These are phyloP conservation scores for Mycena sanguinolenta DNA, from an alignment of 768 basidiomycete species.

Conservation along the genomic window DNA sequence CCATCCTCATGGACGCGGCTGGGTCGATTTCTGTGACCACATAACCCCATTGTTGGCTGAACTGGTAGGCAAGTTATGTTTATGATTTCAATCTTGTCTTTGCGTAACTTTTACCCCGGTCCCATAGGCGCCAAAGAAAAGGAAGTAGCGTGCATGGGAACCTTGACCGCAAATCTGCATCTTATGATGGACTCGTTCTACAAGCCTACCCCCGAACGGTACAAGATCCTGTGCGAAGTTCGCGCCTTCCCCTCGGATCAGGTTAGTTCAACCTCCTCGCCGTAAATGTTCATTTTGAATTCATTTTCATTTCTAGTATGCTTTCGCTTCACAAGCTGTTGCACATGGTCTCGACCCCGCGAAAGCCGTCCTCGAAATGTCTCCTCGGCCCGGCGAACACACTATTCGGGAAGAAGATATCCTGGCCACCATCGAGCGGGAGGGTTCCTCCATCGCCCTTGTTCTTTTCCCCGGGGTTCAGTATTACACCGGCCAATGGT, in stretches of 20 bases:
- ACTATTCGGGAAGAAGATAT: slow-evolving; percentile 92
- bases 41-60: slow-evolving; percentile 83
- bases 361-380: slow-evolving; percentile 81
- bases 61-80: slow-evolving; percentile 78
- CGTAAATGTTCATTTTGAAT: slow-evolving; percentile 25
- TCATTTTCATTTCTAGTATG: slow-evolving; percentile 73
- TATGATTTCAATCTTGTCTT: background rate
- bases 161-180: slow-evolving; percentile 95
- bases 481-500: slow-evolving; percentile 97
- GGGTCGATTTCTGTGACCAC: slow-evolving; percentile 83
- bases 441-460: slow-evolving; percentile 86
- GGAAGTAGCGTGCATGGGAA: slow-evolving; percentile 97
- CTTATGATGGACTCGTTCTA: slow-evolving; percentile 96
- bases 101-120: slow-evolving; percentile 42
- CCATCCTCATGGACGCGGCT: slow-evolving; percentile 87
- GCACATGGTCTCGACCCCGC: slow-evolving; percentile 84
- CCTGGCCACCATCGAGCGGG: slow-evolving; percentile 75
- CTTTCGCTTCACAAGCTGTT: slow-evolving; percentile 91
- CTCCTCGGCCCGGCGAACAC: slow-evolving; percentile 87
- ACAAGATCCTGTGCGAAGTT: slow-evolving; percentile 95
- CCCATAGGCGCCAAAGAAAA: slow-evolving; percentile 82
- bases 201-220: slow-evolving; percentile 85
- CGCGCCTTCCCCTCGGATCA: slow-evolving; percentile 98
- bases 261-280: slow-evolving; percentile 53
- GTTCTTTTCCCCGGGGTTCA: slow-evolving; percentile 95